Evolutionary conservation across 1,139 yeast genomes (phyloP), one percentile per base, ranked within the genome.

Genomic region (Chernovozyma sophiae-reginae): DNA sequence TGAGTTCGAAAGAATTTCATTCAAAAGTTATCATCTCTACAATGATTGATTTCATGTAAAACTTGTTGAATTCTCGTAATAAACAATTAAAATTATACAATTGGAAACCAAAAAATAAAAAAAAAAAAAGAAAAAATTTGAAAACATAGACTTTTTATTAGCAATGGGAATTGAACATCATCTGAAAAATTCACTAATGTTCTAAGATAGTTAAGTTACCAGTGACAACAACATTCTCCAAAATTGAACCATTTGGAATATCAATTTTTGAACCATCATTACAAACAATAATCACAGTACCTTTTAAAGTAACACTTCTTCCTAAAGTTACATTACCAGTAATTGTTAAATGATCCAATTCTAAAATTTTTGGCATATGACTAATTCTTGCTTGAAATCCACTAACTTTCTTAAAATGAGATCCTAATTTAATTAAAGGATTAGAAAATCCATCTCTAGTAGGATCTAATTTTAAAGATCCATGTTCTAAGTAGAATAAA

Each of bases 191-290:
- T 11, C 30, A 26, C 53, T 65, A 92, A 66, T 92, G 98, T 70
- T 92, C 98, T 56, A 92, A 78, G 51, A 92, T 90, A 54, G 95
- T 87, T 67, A 92, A 78, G 69, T 86, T 87, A 62, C 98, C 98
- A 41, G 98, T 92, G 53, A 92, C 89, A 48, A 92, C 98, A 38
- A 90, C 97, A 55, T 92, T 92, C 65, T 92, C 98, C 54, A 92
- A 76, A 40, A 89, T 76, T 20, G 96, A 77, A 31, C 98, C 98
- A 57, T 92, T 90, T 52, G 98, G 98, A 71, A 92, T 86, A 60
- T 92, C 97, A 53, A 92, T 92, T 68, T 80, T 86, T 60, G 87
- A 94, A 46, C 97, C 97, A 56, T 92, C 98, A 45, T 92, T 90
- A 66, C 97, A 90, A 40, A 92, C 98, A 51, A 92, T 87, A 54